A percentile compares a stretch with the other conserved stretches of the same genome.
These are phyloP conservation scores for Setaria italica DNA, from an alignment of 202 grass and related monocot species.

Conservation along the genomic window DNA sequence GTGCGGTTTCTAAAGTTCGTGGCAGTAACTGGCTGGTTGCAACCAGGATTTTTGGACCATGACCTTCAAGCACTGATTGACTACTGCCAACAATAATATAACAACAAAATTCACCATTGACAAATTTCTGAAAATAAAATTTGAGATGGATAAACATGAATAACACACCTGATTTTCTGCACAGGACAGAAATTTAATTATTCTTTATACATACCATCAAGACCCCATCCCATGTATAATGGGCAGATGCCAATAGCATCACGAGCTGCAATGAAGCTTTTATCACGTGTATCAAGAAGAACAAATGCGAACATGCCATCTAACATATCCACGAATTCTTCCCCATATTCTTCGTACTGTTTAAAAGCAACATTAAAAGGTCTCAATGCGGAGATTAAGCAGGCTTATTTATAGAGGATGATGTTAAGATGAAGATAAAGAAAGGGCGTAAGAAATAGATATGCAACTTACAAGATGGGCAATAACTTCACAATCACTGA, in stretches of 20 bases:
- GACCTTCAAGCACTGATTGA: background rate
- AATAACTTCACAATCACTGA: conserved; percentile 99
- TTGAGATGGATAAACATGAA: conserved; percentile 9
- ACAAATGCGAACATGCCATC: conserved; percentile 99
- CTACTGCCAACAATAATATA: conserved; percentile 1
- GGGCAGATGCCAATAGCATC: conserved; percentile 98
- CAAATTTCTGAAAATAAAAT: conserved; percentile 17
- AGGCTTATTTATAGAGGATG: background rate
- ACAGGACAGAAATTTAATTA: conserved; percentile 25
- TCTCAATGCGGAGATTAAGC: background rate
- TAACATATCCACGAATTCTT: conserved; percentile 95
- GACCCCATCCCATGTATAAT: conserved; percentile 98
- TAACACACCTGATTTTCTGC: background rate
- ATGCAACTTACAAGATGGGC: conserved; percentile 80
- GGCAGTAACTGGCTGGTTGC: background rate
- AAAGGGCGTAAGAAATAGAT: conserved; percentile 26
- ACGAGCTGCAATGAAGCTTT: conserved; percentile 95
- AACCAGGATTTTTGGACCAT: background rate
- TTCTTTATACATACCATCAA: conserved; percentile 70
- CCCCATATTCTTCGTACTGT: conserved; percentile 97
- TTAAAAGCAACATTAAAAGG: conserved; percentile 43
- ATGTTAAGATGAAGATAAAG: conserved; percentile 5
- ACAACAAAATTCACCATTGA: conserved; percentile 19
- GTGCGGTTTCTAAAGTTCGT: background rate
- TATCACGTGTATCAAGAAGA: conserved; percentile 92